Base-by-base conservation (phyloP, 306 rosid genomes). In the Cyamopsis tetragonoloba region DNA sequence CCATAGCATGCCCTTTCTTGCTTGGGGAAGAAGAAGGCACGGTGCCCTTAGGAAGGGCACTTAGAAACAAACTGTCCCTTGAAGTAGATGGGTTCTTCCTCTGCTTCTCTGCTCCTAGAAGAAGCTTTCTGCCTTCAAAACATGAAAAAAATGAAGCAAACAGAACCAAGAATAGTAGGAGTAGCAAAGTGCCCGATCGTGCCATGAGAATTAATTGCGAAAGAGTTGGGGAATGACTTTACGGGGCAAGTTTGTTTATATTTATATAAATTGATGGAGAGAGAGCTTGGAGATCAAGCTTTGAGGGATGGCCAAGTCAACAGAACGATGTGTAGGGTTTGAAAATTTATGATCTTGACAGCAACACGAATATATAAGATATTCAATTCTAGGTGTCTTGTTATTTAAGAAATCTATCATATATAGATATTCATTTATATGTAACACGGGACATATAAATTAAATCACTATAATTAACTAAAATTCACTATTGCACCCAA, bases 11-110 rank as follows among this genome's bases (percentile, higher is more conserved):
- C 0, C 88, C 90, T 61, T 79, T 87, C 64, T 71, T 80, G 80
- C 88, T 89, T 8, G 96, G 98, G 0, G 90, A 38, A 17, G 96
- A 91, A 19, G 85, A 34, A 2, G 95, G 89, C n/a, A 83, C 83
- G 0, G 43, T 70, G 30, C 96, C 96, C 88, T 91, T 91, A 0
- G 95, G 95, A 68, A 91, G 95, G 66, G 89, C 66, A 41, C 71
- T 44, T 0, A 85, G 71, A 65, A 83, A 73, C 79, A 87, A 56
- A 61, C 73, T 77, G n/a, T 47, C 71, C 19, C 58, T 42, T 23
- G 80, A 58, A 24, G n/a, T n/a, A n/a, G 66, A 24, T 1, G 64
- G 19, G 4, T 9, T 58, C 12, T 54, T 69, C 30, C 22, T 3
- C 1, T 48, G 39, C 2, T 63, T 53, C 34, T 60, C 60, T 10